These are phyloP conservation scores for Phragmites australis DNA, from an alignment of 176 grass and related monocot species.

Conservation along the genomic window DNA sequence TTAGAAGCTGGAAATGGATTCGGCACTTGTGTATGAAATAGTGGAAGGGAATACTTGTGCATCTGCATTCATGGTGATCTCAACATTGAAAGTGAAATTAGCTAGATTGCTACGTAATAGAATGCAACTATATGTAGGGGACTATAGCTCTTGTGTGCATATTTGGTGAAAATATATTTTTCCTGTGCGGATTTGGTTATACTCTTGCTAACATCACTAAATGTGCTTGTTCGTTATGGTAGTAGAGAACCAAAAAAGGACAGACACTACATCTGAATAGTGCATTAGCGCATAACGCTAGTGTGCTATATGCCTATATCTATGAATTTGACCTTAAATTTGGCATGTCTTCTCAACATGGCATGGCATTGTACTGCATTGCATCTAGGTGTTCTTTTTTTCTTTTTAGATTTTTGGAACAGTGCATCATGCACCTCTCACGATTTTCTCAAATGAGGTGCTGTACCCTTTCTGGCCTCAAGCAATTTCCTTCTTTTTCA, in stretches of 20 bases:
- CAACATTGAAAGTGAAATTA: not conserved
- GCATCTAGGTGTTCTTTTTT: not conserved
- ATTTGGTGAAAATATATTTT: no score
- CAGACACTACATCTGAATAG: no score
- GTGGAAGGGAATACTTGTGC: not conserved
- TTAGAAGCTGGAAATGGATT: not conserved
- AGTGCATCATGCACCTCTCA: not conserved
- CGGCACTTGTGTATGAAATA: not conserved
- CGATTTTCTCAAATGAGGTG: not conserved
- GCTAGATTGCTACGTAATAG: not conserved
- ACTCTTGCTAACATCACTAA: not conserved
- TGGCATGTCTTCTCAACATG: not conserved
- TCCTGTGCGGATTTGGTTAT: not conserved
- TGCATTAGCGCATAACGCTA: no score
- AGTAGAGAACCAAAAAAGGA: no score
- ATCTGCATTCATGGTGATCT: no score
- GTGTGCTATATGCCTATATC: no score
- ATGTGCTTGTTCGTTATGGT: not conserved
- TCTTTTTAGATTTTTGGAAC: not conserved
- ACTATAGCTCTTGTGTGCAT: not conserved
- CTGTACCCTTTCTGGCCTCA: not conserved
- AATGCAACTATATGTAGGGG: not conserved
- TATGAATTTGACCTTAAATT: not conserved
- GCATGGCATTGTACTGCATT: not conserved
- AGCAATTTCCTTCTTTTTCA: no score